Percentiles rank a stretch among this genome's conserved stretches.
phyloP scores from a whole-genome alignment of 805 yeast genomes.

The Cyberlindnera amylophila region DNA sequence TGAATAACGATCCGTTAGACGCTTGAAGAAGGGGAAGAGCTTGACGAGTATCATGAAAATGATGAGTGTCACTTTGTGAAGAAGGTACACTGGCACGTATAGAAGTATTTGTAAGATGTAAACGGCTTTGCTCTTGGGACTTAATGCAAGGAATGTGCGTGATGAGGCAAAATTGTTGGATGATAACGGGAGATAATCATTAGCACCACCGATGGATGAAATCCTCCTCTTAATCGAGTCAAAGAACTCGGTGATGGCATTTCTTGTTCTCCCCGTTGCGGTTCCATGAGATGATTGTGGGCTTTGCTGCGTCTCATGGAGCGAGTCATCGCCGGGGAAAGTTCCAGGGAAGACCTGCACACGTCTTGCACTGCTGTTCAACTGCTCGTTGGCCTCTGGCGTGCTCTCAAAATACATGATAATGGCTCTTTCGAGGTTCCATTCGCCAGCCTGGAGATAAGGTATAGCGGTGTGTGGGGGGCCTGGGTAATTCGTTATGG shows the following conservation, averaged over 20 bases:
- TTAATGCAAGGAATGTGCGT: slow-evolving; percentile 17
- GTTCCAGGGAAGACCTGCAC: slow-evolving; percentile 19
- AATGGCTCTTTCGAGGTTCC: slow-evolving; percentile 38
- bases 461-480: slow-evolving; percentile 23
- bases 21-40: slow-evolving; percentile 35
- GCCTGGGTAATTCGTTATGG: slow-evolving; percentile 20
- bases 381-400: slow-evolving; percentile 23
- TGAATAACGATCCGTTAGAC: slow-evolving; percentile 33
- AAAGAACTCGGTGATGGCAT: slow-evolving; percentile 22
- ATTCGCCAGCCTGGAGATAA: slow-evolving; percentile 27
- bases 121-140: slow-evolving; percentile 24
- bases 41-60: slow-evolving; percentile 27
- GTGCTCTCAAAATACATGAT: slow-evolving; percentile 23
- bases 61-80: slow-evolving; percentile 28
- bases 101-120: slow-evolving; percentile 30
- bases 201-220: slow-evolving; percentile 20
- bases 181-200: slow-evolving; percentile 29
- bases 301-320: background rate
- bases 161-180: slow-evolving; percentile 14
- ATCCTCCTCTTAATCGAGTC: slow-evolving; percentile 25
- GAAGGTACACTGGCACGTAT: slow-evolving; percentile 31
- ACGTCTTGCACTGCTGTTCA: slow-evolving; percentile 17
- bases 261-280: slow-evolving; percentile 8
- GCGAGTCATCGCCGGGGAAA: slow-evolving; percentile 19
- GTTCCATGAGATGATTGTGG: slow-evolving; percentile 2